Conservation (phyloP, 805 yeast species). For the Zygosaccharomyces bisporus region DNA sequence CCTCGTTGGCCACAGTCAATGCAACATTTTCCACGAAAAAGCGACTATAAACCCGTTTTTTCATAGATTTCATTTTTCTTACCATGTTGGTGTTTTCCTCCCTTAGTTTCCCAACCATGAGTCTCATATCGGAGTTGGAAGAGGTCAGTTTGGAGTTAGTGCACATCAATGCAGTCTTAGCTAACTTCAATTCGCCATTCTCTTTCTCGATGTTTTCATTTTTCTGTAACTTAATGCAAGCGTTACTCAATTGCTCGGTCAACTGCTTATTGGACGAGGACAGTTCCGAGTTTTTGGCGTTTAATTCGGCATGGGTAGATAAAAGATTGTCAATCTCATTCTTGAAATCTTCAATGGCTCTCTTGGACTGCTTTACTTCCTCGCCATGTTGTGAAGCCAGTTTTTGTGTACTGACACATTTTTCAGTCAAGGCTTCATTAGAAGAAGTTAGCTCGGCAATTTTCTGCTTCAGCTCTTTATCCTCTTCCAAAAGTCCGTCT, state of each 20-base stretch:
- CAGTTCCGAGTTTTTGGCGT: neutral
- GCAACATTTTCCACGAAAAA: constrained; percentile 1
- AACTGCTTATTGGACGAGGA: no score
- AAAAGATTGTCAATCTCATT: neutral
- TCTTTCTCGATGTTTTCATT: neutral
- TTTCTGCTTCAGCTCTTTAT: neutral
- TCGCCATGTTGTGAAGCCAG: neutral
- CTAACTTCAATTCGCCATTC: neutral
- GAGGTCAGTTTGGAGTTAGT: no score
- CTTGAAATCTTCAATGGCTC: neutral
- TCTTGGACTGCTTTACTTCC: neutral
- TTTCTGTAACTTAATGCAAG: neutral
- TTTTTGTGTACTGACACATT: neutral
- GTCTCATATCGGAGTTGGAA: neutral
- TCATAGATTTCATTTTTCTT: constrained; percentile 1
- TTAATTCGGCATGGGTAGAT: neutral
- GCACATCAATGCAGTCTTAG: no score
- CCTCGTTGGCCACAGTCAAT: neutral
- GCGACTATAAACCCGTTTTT: constrained; percentile 1
- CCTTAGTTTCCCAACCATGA: neutral
- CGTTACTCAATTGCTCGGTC: neutral
- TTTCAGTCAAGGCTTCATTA: neutral
- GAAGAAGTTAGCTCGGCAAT: neutral
- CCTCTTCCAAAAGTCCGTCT: constrained; percentile 5
- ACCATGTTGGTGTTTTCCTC: neutral